Base-by-base conservation (phyloP, 164 flowering plant genomes). In the Sextonia rubra region DNA sequence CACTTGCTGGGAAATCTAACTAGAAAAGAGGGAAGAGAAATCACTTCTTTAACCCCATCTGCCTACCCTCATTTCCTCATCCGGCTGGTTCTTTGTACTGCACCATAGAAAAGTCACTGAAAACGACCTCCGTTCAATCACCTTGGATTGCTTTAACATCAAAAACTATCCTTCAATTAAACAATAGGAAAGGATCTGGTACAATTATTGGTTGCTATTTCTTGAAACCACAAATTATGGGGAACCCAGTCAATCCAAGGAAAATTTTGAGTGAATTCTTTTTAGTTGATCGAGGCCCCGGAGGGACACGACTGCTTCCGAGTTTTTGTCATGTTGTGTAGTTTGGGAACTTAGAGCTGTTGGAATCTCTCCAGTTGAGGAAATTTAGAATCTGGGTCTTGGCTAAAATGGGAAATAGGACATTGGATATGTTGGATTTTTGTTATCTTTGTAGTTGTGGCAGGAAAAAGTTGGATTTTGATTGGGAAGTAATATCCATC, bases 31-130 rank as follows among this genome's bases (percentile, higher is more conserved):
- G 49, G 23, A 20, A 52, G 58, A 18, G 58, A 3, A 52, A 64
- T 29, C 23, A 52, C 37, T n/a, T 30, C 48, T 65, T 69, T 65
- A 64, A 29, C 58, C 58, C 58, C n/a, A 14, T 18, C 48, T 25
- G 26, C 29, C 60, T n/a, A 44, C 58, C 52, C 56, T 32, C 44
- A 27, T 55, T 61, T 65, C 64, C 23, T 69, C 58, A 69, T 74
- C 4, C 71, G 37, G 70, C 70, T 56, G 73, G 58, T 23, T 60
- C 63, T 62, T 27, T 64, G 61, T 73, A 75, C 29, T 63, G 9
- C 44, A 37, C 44, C 44, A 37, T 58, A n/a, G 55, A 74, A 77
- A 80, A 80, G 87, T 83, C 87, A 52, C 73, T 74, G 89, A 84
- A 58, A 82, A 76, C 20, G 84, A 86, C 87, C 76, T 67, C 12